phyloP scores from a whole-genome alignment of 2,329 filamentous ascomycete species.

The Pseudogymnoascus sp. region DNA sequence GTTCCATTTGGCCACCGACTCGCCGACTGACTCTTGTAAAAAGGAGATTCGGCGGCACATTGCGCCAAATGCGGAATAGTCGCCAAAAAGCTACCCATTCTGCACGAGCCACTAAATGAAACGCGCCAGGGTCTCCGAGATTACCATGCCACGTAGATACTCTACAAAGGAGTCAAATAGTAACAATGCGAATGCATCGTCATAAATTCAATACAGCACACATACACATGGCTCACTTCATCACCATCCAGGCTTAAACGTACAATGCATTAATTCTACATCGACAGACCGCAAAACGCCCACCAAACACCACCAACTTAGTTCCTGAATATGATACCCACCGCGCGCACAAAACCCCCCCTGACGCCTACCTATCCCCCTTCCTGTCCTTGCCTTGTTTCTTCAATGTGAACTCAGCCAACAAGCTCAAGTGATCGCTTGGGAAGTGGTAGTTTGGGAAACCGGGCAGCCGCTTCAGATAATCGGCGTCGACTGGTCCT shows the following conservation, averaged over 20 bases:
- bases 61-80: background rate
- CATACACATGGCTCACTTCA: background rate
- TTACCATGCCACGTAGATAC: background rate
- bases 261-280: conserved; percentile 9
- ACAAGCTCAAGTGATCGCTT: conserved; percentile 61
- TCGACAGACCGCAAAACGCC: conserved; percentile 7
- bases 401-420: conserved; percentile 63
- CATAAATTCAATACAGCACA: background rate
- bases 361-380: conserved; percentile 1
- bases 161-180: background rate
- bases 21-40: background rate
- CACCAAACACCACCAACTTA: conserved; percentile 8
- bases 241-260: background rate
- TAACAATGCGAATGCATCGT: background rate
- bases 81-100: background rate
- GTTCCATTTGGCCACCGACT: background rate
- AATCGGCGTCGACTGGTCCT: conserved; percentile 62
- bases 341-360: background rate
- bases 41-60: background rate
- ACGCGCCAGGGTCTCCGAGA: background rate
- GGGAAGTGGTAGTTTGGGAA: conserved; percentile 72
- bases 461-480: conserved; percentile 61
- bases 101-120: background rate
- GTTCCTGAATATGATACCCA: conserved; percentile 5
- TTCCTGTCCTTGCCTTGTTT: conserved; percentile 1